Evolutionary conservation across 2,329 filamentous ascomycete genomes (phyloP), one percentile per base, ranked within the genome.

Genomic region (Mycocentrospora acerina): DNA sequence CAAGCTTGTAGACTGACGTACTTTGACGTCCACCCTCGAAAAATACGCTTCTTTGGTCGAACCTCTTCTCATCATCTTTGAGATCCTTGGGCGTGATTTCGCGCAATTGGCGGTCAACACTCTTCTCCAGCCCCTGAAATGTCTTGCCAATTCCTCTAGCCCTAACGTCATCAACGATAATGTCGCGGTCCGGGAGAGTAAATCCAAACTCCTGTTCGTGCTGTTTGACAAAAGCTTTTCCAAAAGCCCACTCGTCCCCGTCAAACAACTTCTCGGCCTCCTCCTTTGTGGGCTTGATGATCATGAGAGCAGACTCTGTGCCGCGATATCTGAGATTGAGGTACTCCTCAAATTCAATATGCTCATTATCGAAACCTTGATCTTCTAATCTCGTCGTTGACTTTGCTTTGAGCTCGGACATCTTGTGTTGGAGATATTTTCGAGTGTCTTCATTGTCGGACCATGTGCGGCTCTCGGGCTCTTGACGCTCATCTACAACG

Each of bases 141-240:
- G 88, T 91, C 74, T 90, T 94, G 31, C 88, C 90, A 46, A 95
- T 94, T 11, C 89, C 89, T 40, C 91, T 79, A 4, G 90, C 87
- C 27, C 90, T 83, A 3, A 95, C 86, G 63, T 95, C 90, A 47
- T 95, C 90, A 7, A 96, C 78, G 30, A 95, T 90, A 37, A 95
- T 88, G 53, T 95, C 88, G 38, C 90, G 78, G 42, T 94, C 87
- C 16, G 82, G 82, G 2, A 96, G 73, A 0, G 87, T 94, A 59
- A 96, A 96, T 0, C 90, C 90, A 60, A 96, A 96, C 60, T 96
- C 90, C 60, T 93, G 90, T 35, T 89, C 83, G 60, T 96, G 90
- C 53, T 95, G 88, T 54, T 83, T 82, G 22, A 94, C 75, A 57
- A 97, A 96, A 0, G 88, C 90, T 50, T 83, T 80, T 3, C 85